Evolutionary conservation across 768 basidiomycete genomes (phyloP).

Genomic region (Leccinum aurantiacum): DNA sequence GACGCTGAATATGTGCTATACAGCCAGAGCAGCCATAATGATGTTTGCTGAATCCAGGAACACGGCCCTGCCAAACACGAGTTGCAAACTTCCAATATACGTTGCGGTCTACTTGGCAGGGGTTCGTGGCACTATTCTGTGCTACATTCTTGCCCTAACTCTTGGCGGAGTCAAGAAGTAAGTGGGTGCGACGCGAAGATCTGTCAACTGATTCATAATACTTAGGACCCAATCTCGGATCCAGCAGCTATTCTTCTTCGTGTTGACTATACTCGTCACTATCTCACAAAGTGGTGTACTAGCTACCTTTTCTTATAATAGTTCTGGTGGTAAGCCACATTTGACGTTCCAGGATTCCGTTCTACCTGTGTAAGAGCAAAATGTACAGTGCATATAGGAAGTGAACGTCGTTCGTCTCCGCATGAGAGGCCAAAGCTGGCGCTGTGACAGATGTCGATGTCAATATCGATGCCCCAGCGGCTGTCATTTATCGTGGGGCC

Average conservation of each 20-base stretch:
- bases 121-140: slow-evolving; percentile 5
- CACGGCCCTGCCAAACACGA: neutral
- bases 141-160: slow-evolving; percentile 13
- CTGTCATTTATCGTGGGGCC: too few relatives aligned
- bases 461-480: too few relatives aligned
- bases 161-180: slow-evolving; percentile 4
- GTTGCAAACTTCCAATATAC: neutral
- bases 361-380: too few relatives aligned
- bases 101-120: slow-evolving; percentile 1
- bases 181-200: neutral
- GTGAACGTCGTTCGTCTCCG: too few relatives aligned
- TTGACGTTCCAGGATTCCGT: too few relatives aligned
- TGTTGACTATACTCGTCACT: slow-evolving; percentile 14
- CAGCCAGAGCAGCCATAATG: neutral
- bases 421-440: too few relatives aligned
- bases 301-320: neutral
- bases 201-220: neutral
- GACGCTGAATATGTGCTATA: neutral
- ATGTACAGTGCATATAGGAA: neutral
- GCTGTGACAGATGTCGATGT: too few relatives aligned
- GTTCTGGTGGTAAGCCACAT: slow-evolving; percentile 4
- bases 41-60: too few relatives aligned
- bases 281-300: slow-evolving; percentile 5
- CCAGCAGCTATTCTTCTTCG: slow-evolving; percentile 8
- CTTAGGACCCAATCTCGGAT: slow-evolving; percentile 8